Evolutionary conservation across 192 early-diverging fungal species (phyloP).

Genomic region (Backusella morwellensis): DNA sequence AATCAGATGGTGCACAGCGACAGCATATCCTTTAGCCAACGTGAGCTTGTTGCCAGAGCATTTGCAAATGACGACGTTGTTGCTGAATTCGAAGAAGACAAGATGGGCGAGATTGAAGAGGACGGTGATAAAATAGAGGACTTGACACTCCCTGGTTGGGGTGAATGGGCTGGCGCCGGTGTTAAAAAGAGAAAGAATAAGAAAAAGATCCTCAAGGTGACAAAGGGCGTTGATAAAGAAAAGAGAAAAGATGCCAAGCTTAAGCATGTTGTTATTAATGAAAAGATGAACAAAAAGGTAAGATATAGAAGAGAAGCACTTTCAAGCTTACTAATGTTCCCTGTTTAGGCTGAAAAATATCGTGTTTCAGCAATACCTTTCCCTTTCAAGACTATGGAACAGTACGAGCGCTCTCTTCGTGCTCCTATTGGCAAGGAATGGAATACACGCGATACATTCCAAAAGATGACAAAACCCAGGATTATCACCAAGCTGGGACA

Average conservation of each 20-base stretch:
- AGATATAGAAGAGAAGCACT: neutral
- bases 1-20: constrained; percentile 56
- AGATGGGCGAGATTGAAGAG: constrained; percentile 61
- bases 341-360: no score
- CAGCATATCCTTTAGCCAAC: constrained; percentile 61
- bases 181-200: constrained; percentile 46
- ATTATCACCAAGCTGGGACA: constrained; percentile 80
- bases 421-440: constrained; percentile 95
- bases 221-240: constrained; percentile 57
- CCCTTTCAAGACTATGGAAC: constrained; percentile 80
- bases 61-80: constrained; percentile 94
- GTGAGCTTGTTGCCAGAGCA: constrained; percentile 87
- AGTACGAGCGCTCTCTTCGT: constrained; percentile 86
- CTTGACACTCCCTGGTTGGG: constrained; percentile 93
- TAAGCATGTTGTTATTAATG: constrained; percentile 91
- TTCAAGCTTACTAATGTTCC: neutral
- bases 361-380: constrained; percentile 72
- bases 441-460: constrained; percentile 78
- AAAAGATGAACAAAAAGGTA: constrained; percentile 81
- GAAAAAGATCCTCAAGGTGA: constrained; percentile 40
- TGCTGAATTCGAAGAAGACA: constrained; percentile 90
- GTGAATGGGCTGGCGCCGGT: constrained; percentile 74
- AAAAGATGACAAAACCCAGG: constrained; percentile 75
- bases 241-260: constrained; percentile 73
- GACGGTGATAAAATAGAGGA: constrained; percentile 81